Evolutionary conservation across 78 protist species (phyloP).

Genomic region (Cavenderia fasciculata): DNA sequence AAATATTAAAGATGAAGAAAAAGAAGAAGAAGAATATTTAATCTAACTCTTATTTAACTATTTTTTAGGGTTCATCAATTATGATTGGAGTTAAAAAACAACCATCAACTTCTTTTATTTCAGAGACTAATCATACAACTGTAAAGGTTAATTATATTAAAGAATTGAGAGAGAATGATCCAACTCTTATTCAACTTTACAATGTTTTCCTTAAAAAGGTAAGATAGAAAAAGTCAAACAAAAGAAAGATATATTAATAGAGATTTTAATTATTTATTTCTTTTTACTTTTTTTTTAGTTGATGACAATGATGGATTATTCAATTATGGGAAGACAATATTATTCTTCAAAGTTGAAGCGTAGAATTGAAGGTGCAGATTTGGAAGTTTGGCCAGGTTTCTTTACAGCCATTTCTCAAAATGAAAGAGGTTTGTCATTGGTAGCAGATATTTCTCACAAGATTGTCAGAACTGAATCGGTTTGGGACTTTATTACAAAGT

Average conservation of each 20-base stretch:
- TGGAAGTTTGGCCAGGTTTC: constrained; percentile 22
- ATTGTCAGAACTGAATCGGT: constrained; percentile 1
- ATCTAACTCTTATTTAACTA: not conserved
- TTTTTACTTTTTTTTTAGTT: not conserved
- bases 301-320: not conserved
- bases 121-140: not conserved
- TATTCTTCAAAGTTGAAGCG: not conserved
- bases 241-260: not conserved
- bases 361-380: not conserved
- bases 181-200: constrained; percentile 5
- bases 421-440: constrained; percentile 24
- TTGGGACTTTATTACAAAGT: not conserved
- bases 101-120: not conserved
- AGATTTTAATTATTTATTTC: too few species aligned
- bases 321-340: constrained; percentile 48
- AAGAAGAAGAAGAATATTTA: too few species aligned
- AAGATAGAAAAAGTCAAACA: not conserved
- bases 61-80: not conserved
- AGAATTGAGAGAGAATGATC: not conserved
- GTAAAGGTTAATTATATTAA: not conserved
- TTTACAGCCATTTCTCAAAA: not conserved
- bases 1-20: too few species aligned
- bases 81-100: not conserved
- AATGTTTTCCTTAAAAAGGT: not conserved
- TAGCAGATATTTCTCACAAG: not conserved